Conservation (phyloP, 305 asterid genomes). For the Fraxinus platypoda region DNA sequence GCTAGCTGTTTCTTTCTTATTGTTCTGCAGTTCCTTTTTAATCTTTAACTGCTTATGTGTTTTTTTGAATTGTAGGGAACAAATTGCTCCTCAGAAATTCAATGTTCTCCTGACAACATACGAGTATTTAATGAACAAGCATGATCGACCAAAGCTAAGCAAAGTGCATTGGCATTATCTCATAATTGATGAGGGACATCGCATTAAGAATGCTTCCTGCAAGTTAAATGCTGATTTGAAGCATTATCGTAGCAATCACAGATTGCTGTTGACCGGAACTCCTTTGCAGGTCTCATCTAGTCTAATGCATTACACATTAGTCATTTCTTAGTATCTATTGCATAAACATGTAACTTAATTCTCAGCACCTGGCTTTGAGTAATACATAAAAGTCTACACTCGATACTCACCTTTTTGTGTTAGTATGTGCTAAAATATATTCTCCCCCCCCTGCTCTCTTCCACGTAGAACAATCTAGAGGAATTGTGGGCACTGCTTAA, state of each 20-base stretch:
- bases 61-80: conserved; percentile 67
- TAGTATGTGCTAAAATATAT: conserved; percentile 17
- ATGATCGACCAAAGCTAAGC: conserved; percentile 94
- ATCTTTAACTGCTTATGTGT: conserved; percentile 26
- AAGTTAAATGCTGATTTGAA: conserved; percentile 95
- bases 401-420: conserved; percentile 12
- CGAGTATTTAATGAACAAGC: conserved; percentile 99
- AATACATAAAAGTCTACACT: not conserved
- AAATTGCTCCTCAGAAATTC: conserved; percentile 87
- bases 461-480: conserved; percentile 87
- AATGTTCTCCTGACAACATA: conserved; percentile 94
- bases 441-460: conserved; percentile 12
- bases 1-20: not conserved
- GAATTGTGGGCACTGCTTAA: conserved; percentile 98
- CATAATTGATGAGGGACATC: conserved; percentile 99
- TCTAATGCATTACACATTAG: not conserved
- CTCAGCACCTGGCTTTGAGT: not conserved
- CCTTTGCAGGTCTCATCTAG: conserved; percentile 73
- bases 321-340: conserved; percentile 16
- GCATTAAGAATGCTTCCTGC: conserved; percentile 99
- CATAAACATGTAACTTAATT: conserved; percentile 10
- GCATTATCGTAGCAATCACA: conserved; percentile 90
- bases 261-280: conserved; percentile 96
- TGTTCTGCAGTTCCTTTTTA: conserved; percentile 7
- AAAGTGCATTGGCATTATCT: conserved; percentile 95